Percentiles rank a stretch among this genome's conserved stretches.
Evolutionary conservation across 345 rosid species (phyloP).

Genomic region (Gossypium rotundifolium): DNA sequence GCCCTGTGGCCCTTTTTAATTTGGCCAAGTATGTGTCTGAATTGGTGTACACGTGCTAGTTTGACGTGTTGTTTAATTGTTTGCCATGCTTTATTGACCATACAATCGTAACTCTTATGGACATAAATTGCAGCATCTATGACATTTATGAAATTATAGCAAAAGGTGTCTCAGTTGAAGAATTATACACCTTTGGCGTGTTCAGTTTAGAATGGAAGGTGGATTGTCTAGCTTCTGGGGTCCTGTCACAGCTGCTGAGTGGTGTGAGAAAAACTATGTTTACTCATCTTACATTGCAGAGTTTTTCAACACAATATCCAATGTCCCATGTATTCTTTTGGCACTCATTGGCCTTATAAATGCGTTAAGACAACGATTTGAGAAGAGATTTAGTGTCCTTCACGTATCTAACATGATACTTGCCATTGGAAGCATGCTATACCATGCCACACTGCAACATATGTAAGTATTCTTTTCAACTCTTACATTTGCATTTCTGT

Average conservation of each 20-base stretch:
- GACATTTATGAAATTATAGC: slow-evolving; percentile 12
- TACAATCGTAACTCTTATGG: not conserved
- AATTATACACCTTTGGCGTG: slow-evolving; percentile 2
- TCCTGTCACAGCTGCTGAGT: slow-evolving; percentile 80
- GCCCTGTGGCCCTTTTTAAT: not conserved
- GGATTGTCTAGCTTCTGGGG: slow-evolving; percentile 86
- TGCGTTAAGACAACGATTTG: slow-evolving; percentile 84
- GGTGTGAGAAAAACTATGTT: slow-evolving; percentile 76
- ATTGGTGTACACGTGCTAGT: not conserved
- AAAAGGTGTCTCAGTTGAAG: slow-evolving; percentile 12
- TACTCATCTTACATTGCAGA: slow-evolving; percentile 83
- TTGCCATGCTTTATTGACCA: not conserved
- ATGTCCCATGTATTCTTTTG: slow-evolving; percentile 66
- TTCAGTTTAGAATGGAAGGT: slow-evolving; percentile 52
- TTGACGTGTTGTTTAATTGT: not conserved
- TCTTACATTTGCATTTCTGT: not conserved
- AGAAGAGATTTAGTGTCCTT: slow-evolving; percentile 90
- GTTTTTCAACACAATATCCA: slow-evolving; percentile 79
- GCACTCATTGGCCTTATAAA: slow-evolving; percentile 78
- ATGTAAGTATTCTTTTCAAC: slow-evolving; percentile 44
- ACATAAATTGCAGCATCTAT: slow-evolving; percentile 20
- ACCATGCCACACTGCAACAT: slow-evolving; percentile 73
- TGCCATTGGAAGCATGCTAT: slow-evolving; percentile 88
- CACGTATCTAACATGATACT: slow-evolving; percentile 88
- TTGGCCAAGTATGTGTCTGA: not conserved